phyloP scores from a whole-genome alignment of 805 yeast genomes.

The Yueomyces sinensis region DNA sequence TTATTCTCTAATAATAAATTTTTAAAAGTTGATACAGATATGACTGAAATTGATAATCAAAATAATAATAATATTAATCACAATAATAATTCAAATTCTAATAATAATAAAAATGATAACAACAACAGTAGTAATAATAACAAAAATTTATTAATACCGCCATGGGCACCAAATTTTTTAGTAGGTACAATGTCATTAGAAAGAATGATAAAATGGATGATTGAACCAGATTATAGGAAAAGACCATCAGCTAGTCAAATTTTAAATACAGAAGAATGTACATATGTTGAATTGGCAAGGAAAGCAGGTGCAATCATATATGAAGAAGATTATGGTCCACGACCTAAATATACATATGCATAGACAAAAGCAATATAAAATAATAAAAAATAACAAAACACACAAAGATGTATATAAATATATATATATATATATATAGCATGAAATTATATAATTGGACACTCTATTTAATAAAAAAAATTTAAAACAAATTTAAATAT shows the following conservation, averaged over 20 bases:
- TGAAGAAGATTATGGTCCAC: conserved; percentile 93
- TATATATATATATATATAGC: too few species aligned
- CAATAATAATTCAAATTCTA: not conserved
- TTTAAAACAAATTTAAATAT: too few species aligned
- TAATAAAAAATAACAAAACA: too few species aligned
- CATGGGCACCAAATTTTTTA: conserved; percentile 81
- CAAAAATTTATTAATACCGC: conserved; percentile 33
- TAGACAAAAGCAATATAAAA: too few species aligned
- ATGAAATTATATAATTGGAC: too few species aligned
- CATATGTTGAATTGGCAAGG: conserved; percentile 63
- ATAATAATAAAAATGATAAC: not conserved
- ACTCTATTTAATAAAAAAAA: too few species aligned
- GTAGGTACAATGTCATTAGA: conserved; percentile 66
- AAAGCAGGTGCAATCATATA: conserved; percentile 89
- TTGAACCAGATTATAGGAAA: conserved; percentile 64
- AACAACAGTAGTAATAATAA: not conserved
- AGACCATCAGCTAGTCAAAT: conserved; percentile 73
- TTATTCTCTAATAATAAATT: conserved; percentile 2
- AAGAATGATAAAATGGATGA: conserved; percentile 74
- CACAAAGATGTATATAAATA: too few species aligned
- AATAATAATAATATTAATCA: conserved; percentile 7
- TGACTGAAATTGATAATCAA: conserved; percentile 6
- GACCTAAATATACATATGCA: too few species aligned
- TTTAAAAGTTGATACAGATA: not conserved
- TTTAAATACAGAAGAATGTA: conserved; percentile 59